Evolutionary conservation across 2,329 filamentous ascomycete species (phyloP).

Genomic region (Neurospora sp.): DNA sequence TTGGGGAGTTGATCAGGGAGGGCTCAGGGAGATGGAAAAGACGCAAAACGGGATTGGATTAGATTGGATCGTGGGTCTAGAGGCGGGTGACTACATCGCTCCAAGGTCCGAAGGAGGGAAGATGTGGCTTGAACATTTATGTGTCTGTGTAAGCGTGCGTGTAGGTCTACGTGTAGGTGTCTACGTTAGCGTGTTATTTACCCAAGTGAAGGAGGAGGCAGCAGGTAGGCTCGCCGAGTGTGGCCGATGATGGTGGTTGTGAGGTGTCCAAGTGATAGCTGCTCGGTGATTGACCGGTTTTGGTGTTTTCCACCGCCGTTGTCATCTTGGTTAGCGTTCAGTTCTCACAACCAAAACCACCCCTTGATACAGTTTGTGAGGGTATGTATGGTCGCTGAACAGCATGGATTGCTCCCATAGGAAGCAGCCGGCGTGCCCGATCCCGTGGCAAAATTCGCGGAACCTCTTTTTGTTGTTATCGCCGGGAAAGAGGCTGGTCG

Average conservation of each 20-base stretch:
- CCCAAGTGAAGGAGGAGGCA: not conserved
- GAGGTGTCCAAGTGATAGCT: not conserved
- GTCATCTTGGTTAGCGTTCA: not conserved
- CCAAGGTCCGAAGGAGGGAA: not conserved
- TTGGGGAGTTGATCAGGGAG: not conserved
- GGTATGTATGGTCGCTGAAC: not conserved
- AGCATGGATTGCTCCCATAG: too few species aligned
- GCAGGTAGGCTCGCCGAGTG: not conserved
- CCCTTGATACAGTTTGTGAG: not conserved
- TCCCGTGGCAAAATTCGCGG: constrained; percentile 8
- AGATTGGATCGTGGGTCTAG: not conserved
- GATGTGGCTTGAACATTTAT: not conserved
- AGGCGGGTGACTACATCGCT: not conserved
- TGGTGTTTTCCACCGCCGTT: not conserved
- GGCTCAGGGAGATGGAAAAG: not conserved
- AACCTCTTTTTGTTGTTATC: constrained; percentile 19
- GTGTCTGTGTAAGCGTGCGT: not conserved
- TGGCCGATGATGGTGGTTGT: not conserved
- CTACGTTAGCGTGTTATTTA: not conserved
- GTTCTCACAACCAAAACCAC: too few species aligned
- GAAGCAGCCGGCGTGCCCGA: constrained; percentile 1
- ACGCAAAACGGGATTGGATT: not conserved
- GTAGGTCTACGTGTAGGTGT: not conserved
- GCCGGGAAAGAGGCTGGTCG: constrained; percentile 20
- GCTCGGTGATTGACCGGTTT: not conserved